Evolutionary conservation across 352 stramenopile genomes (phyloP), one percentile per base, ranked within the genome.

Genomic region (Globisporangium solare): DNA sequence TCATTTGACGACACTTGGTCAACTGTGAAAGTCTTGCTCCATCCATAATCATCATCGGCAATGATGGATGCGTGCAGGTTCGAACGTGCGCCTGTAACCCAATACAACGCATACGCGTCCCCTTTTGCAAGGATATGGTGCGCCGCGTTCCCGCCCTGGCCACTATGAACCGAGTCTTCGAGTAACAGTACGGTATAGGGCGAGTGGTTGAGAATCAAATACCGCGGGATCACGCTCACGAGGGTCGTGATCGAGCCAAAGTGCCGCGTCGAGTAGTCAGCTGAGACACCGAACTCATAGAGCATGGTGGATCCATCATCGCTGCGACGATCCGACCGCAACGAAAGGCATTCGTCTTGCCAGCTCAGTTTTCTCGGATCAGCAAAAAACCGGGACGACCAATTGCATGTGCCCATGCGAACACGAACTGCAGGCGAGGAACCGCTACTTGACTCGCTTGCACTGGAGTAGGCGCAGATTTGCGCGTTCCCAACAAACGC

Each of bases 181-280:
- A 88, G 58, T 40, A 94, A 54, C 18, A 94, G 51, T 17, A 94
- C 49, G 2, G 84, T 94, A 62, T 88, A 63, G 6, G 68, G 58
- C 24, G 82, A 79, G 46, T 67, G 73, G 41, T 94, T 94, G 11
- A 91, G 57, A 1, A 94, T 47, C 24, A 94, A 47, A 51, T 93
- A 94, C 17, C 85, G 79, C 22, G 85, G 85, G 48, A 91, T 89
- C 40, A 94, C 70, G 52, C 80, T 94, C 43, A 94, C 78, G 31
- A 94, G 70, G 8, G 83, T 94, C 50, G 85, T 93, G 39, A 94
- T 74, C 0, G 83, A 88, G 10, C 85, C 79, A 46, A 94, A 94
- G 61, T 94, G 83, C 2, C 79, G 68, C 8, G 83, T 94, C 11
- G 80, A 70, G 48, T 92, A 92, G 61, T 94, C 85, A 14, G 80